Evolutionary conservation across 495 filamentous ascomycete genomes (phyloP).

Genomic region (Podospora didyma): DNA sequence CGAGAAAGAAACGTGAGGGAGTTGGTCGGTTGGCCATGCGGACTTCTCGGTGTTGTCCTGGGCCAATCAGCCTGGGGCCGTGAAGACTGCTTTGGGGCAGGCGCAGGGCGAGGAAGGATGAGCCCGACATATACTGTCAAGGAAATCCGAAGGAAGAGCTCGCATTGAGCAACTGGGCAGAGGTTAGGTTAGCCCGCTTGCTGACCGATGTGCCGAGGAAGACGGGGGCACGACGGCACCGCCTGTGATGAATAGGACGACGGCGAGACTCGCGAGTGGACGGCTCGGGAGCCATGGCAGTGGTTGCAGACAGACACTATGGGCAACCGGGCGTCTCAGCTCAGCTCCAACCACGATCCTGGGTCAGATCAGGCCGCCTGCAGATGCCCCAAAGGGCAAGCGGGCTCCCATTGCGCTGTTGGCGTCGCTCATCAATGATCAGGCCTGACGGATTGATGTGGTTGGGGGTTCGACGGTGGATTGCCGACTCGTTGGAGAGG

Average conservation of each 20-base stretch:
- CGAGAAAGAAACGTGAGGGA: not conserved
- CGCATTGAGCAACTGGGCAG: constrained; percentile 1
- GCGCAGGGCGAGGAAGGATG: not conserved
- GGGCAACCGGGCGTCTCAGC: constrained; percentile 1
- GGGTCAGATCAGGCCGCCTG: constrained; percentile 17
- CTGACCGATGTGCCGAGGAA: constrained; percentile 1
- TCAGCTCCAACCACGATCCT: constrained; percentile 19
- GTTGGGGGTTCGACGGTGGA: too few relatives aligned
- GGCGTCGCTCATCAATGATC: not conserved
- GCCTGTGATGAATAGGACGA: not conserved
- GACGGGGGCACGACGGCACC: not conserved
- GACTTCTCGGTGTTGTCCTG: not conserved
- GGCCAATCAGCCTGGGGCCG: not conserved
- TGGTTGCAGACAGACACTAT: not conserved
- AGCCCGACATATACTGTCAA: not conserved
- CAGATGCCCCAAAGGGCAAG: too few relatives aligned
- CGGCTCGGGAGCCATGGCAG: constrained; percentile 5
- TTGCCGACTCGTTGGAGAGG: too few relatives aligned
- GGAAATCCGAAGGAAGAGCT: constrained; percentile 1
- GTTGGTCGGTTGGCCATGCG: not conserved
- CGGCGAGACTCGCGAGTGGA: not conserved
- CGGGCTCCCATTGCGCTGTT: not conserved
- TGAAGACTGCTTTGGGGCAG: not conserved
- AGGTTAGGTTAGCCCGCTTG: not conserved
- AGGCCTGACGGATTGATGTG: too few relatives aligned